Evolutionary conservation across 2,329 filamentous ascomycete genomes (phyloP).

Genomic region (Neoascochyta sp.): DNA sequence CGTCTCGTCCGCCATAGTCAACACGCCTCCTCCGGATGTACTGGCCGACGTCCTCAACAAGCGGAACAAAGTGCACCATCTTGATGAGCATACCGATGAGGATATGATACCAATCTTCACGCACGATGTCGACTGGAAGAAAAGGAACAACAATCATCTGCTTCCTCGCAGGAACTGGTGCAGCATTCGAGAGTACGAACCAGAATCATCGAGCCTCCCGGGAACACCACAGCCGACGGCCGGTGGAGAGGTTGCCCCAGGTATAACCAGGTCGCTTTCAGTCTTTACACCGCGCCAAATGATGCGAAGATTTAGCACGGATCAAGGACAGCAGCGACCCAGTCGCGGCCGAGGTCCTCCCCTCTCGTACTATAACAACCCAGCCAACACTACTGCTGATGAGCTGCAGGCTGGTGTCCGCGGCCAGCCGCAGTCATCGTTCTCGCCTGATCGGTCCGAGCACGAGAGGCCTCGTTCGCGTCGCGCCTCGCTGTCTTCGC

Average conservation of each 20-base stretch:
- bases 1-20: conserved; percentile 90
- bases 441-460: conserved; percentile 34
- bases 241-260: conserved; percentile 22
- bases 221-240: conserved; percentile 53
- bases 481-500: conserved; percentile 32
- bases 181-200: conserved; percentile 79
- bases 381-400: conserved; percentile 31
- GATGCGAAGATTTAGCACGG: conserved; percentile 40
- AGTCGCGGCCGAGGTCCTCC: conserved; percentile 33
- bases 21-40: conserved; percentile 81
- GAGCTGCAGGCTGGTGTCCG: conserved; percentile 20
- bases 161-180: conserved; percentile 94
- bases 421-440: conserved; percentile 31
- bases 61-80: conserved; percentile 71
- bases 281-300: conserved; percentile 40
- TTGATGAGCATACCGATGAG: conserved; percentile 76
- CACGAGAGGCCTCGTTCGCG: conserved; percentile 29
- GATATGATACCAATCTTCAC: conserved; percentile 93
- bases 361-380: conserved; percentile 38
- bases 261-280: conserved; percentile 29
- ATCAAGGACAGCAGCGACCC: conserved; percentile 22
- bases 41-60: conserved; percentile 91
- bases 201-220: conserved; percentile 64
- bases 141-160: conserved; percentile 84
- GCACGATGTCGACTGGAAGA: conserved; percentile 82